Base-by-base conservation (phyloP, 176 grass and related monocot genomes). In the Cocos nucifera region DNA sequence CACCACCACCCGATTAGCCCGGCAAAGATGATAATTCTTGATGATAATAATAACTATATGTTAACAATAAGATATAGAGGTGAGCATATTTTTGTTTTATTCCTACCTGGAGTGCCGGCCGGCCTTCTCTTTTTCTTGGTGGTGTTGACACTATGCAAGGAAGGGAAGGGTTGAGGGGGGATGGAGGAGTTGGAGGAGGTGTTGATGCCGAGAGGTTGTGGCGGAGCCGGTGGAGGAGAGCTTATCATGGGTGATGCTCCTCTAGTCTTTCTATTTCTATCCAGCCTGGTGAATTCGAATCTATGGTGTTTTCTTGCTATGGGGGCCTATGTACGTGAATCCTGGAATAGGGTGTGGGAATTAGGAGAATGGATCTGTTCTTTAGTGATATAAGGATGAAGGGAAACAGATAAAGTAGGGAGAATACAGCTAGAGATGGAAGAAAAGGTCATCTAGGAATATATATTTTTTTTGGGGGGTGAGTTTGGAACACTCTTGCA, bases 51-150 rank as follows among this genome's bases (percentile, higher is more conserved):
- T 77, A 77, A 44, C 3, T 50, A 58, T 3, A n/a, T n/a, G 14
- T 18, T 62, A 62, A 44, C 18, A 4, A 44, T 23, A 8, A 23
- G 58, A 17, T 15, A 44, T 12, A 12, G 1, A 12, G 2, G 9
- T 8, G 2, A 14, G 9, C 35, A 44, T 44, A 12, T 44, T 9
- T 44, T 44, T 44, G 35, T 44, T 44, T 44, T 44, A 44, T 12
- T 12, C 63, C 63, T 76, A 89, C 90, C 90, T 50, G 90, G 90
- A 57, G 86, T 96, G 17, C 91, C 91, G 16, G 91, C 91, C 2
- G 91, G 91, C 23, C 91, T 71, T 53, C 91, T 71, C 76, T 87
- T 90, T 61, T 68, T 96, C 78, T 96, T 96, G 6, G 54, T 22
- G 51, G 63, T 30, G 19, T 64, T 8, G 68, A 49, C 20, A 68